A percentile compares a stretch with the other conserved stretches of the same genome.
These are phyloP conservation scores for Cryphonectria nitschkei DNA, from an alignment of 2,329 filamentous ascomycete genomes.

Conservation along the genomic window DNA sequence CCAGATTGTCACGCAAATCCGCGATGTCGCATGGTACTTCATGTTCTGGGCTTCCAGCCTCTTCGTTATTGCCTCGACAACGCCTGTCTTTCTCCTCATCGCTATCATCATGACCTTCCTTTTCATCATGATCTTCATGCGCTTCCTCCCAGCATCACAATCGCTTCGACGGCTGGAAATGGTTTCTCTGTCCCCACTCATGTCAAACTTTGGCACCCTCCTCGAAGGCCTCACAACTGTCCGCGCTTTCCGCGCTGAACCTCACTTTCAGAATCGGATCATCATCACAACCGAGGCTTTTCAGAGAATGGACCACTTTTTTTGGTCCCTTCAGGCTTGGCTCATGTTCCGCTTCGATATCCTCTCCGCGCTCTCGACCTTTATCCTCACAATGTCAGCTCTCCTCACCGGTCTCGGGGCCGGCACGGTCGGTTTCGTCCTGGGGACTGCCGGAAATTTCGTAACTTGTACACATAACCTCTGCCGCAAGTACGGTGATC, in stretches of 20 bases:
- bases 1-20: constrained; percentile 76
- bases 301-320: constrained; percentile 95
- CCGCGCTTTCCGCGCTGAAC: constrained; percentile 77
- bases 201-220: constrained; percentile 90
- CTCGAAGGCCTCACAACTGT: constrained; percentile 86
- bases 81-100: constrained; percentile 75
- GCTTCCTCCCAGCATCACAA: constrained; percentile 82
- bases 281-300: constrained; percentile 84
- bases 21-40: constrained; percentile 68
- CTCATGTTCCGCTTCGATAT: constrained; percentile 77
- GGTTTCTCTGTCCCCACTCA: constrained; percentile 84
- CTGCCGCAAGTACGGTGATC: constrained; percentile 78
- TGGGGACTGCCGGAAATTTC: constrained; percentile 72
- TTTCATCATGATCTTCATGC: constrained; percentile 75
- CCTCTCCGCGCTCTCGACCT: constrained; percentile 73
- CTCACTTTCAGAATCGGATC: constrained; percentile 78
- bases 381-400: constrained; percentile 73
- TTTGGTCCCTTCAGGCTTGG: constrained; percentile 88
- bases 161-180: constrained; percentile 84
- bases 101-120: constrained; percentile 67
- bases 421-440: constrained; percentile 81
- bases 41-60: constrained; percentile 76
- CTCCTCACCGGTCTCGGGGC: constrained; percentile 75
- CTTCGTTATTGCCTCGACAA: constrained; percentile 77
- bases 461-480: constrained; percentile 73